These are phyloP conservation scores for Emergomyces africanus DNA, from an alignment of 2,329 filamentous ascomycete genomes.

Conservation along the genomic window DNA sequence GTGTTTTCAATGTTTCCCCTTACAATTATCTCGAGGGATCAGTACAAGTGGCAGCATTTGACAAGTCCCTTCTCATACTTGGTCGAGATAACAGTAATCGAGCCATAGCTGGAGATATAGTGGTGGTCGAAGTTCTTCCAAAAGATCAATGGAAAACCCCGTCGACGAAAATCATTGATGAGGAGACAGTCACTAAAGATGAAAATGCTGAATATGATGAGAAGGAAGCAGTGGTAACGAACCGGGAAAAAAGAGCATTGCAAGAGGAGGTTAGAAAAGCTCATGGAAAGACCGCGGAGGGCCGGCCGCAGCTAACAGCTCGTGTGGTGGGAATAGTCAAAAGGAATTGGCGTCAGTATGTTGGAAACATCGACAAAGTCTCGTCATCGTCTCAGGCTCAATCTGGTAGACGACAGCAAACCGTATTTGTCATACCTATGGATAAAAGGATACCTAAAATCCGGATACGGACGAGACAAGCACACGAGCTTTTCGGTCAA, in stretches of 20 bases:
- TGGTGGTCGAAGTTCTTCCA: constrained; percentile 84
- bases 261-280: constrained; percentile 84
- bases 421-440: constrained; percentile 92
- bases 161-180: constrained; percentile 90
- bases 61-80: constrained; percentile 74
- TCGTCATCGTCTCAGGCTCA: constrained; percentile 62
- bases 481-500: constrained; percentile 77
- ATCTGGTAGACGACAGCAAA: constrained; percentile 75
- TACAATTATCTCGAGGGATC: constrained; percentile 97
- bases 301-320: constrained; percentile 75
- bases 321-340: constrained; percentile 86
- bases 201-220: constrained; percentile 81
- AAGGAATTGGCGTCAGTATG: constrained; percentile 95
- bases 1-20: constrained; percentile 87
- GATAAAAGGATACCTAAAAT: constrained; percentile 98
- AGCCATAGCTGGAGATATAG: constrained; percentile 79
- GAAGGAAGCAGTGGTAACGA: constrained; percentile 65
- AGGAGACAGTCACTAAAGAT: constrained; percentile 80
- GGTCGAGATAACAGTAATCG: constrained; percentile 95
- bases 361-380: constrained; percentile 83
- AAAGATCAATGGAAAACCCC: constrained; percentile 96
- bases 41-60: constrained; percentile 78
- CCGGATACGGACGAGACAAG: constrained; percentile 79
- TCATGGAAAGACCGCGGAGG: constrained; percentile 64
- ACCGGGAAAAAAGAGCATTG: constrained; percentile 71